Conservation (phyloP, 163 green algal species). For the Chlamydomonas reinhardtii region DNA sequence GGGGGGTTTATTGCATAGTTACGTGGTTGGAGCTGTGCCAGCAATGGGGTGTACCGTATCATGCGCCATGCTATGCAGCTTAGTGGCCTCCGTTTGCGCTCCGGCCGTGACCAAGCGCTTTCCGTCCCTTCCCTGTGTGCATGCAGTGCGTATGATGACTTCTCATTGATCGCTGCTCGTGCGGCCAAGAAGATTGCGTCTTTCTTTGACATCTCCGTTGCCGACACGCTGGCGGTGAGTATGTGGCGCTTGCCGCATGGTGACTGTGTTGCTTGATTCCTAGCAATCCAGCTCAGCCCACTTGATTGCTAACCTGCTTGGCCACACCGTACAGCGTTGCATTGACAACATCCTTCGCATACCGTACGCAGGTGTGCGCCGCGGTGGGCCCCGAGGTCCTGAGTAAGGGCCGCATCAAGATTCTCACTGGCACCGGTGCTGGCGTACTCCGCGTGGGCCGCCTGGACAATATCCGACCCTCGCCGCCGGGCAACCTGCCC, state of each 20-base stretch:
- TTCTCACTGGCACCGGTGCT: not conserved
- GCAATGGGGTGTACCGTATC: too few species aligned
- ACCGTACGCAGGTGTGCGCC: constrained; percentile 16
- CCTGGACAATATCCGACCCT: not conserved
- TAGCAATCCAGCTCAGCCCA: too few species aligned
- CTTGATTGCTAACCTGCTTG: too few species aligned
- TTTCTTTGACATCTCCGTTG: not conserved
- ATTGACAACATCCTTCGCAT: too few species aligned
- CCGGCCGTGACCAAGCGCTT: too few species aligned
- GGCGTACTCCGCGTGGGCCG: not conserved
- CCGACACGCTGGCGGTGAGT: constrained; percentile 13
- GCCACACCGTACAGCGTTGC: too few species aligned
- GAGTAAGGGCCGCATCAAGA: constrained; percentile 5
- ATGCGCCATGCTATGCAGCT: too few species aligned
- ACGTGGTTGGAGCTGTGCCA: too few species aligned
- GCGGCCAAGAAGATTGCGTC: not conserved
- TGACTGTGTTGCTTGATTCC: too few species aligned
- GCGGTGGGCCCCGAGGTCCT: not conserved
- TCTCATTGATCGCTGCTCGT: not conserved
- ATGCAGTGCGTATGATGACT: not conserved
- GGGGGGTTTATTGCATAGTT: not conserved
- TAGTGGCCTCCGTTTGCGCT: too few species aligned
- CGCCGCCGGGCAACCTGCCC: not conserved
- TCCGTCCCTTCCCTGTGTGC: not conserved
- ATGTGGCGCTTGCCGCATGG: not conserved